Conservation (phyloP, 768 basidiomycete species). For the Daedalea quercina region DNA sequence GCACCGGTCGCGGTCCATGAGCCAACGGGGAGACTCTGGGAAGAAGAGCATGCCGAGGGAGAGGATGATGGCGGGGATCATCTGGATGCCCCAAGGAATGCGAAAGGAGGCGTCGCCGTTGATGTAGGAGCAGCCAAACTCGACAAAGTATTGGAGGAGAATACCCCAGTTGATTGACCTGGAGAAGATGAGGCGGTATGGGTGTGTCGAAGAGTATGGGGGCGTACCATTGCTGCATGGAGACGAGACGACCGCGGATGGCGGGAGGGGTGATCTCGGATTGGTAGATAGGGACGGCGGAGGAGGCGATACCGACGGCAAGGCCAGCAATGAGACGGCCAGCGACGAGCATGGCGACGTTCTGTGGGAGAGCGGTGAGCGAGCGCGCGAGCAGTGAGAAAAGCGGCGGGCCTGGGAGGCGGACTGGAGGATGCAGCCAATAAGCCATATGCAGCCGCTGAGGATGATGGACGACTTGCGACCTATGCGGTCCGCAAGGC, state of each 20-base stretch:
- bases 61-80: constrained; percentile 71
- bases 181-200: too few relatives aligned
- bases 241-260: constrained; percentile 71
- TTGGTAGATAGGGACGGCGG: constrained; percentile 69
- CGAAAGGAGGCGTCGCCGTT: constrained; percentile 67
- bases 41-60: constrained; percentile 60
- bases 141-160: constrained; percentile 67
- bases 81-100: constrained; percentile 74
- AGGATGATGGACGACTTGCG: constrained; percentile 62
- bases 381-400: constrained; percentile 1
- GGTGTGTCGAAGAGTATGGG: too few relatives aligned
- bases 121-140: constrained; percentile 72
- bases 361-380: constrained; percentile 25
- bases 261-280: constrained; percentile 66
- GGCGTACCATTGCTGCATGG: constrained; percentile 61
- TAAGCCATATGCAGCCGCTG: constrained; percentile 63
- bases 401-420: constrained; percentile 36
- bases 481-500: constrained; percentile 58
- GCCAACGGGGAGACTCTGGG: constrained; percentile 64
- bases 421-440: constrained; percentile 68
- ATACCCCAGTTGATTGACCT: constrained; percentile 69
- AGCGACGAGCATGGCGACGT: constrained; percentile 66
- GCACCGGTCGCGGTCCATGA: constrained; percentile 54
- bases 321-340: constrained; percentile 53
- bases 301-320: constrained; percentile 60